Base-by-base conservation (phyloP, 1,284 basidiomycete genomes). In the Trichosporon coremiiforme region DNA sequence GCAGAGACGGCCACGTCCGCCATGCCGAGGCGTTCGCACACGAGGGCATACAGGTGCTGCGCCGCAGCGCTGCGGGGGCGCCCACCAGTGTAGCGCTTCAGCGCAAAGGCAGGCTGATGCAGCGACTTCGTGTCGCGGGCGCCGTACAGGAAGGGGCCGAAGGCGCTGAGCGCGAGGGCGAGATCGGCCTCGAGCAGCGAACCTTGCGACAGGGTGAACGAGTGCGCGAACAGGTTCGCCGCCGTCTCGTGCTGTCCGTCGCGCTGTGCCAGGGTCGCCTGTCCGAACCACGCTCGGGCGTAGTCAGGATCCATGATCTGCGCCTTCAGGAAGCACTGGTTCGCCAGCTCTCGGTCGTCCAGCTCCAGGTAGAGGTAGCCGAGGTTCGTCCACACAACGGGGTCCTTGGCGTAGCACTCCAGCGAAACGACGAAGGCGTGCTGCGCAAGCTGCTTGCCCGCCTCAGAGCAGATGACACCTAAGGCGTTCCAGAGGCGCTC, bases 231-330 rank as follows among this genome's bases (percentile, higher is more conserved):
- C 64, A 98, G 83, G 8, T 89, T 86, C 20, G 86, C 85, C 0
- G 92, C 90, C 68, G 93, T 90, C 15, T 83, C 79, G 72, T 92
- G 88, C 38, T 82, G 77, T 0, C 88, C 89, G 70, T 91, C 89
- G 55, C 85, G 82, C 15, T 87, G 87, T 17, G 94, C 94, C 22
- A 98, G 86, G 53, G 97, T 83, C 5, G 90, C 94, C 80, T 96
- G 95, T 0, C 95, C 97, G 15, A 97, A 87, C 97, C 97, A 99
- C n/a, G 94, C 90, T 33, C 90, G 81, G 0, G 91, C 87, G 83
- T 90, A 91, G 77, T 98, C 96, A 2, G 97, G 94, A 84, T 98
- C 94, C 22, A 95, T 86, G 12, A 90, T 90, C 80, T 98, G 96
- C 15, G 95, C 93, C 73, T 90, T 90, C 76, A 91, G 87, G 76